phyloP scores from a whole-genome alignment of 768 basidiomycete species.

The Mycena amicta region DNA sequence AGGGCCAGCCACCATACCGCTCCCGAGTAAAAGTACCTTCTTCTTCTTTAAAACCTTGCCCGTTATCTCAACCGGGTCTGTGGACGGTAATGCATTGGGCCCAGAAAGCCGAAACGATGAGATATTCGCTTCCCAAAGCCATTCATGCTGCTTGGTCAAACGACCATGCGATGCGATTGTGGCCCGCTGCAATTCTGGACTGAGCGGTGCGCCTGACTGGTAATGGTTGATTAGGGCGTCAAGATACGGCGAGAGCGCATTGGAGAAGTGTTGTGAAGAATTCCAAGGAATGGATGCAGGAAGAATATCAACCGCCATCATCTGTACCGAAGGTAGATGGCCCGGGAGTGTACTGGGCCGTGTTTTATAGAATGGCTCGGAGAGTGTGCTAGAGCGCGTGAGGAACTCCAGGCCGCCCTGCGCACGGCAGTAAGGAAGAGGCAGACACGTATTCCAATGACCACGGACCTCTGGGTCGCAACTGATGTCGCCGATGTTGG shows the following conservation, averaged over 20 bases:
- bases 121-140: slow-evolving; percentile 50
- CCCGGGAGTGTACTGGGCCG: slow-evolving; percentile 43
- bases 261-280: slow-evolving; percentile 77
- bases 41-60: slow-evolving; percentile 47
- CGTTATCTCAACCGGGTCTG: slow-evolving; percentile 1
- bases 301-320: slow-evolving; percentile 92
- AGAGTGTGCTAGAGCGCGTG: slow-evolving; percentile 60
- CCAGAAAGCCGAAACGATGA: no score
- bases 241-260: slow-evolving; percentile 68
- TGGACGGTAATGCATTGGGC: not conserved
- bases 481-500: slow-evolving; percentile 83
- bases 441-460: not conserved
- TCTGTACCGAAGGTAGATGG: slow-evolving; percentile 60
- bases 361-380: slow-evolving; percentile 67
- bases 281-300: slow-evolving; percentile 84
- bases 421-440: no score
- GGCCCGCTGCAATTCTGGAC: slow-evolving; percentile 62
- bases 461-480: slow-evolving; percentile 80
- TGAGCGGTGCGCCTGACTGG: slow-evolving; percentile 28
- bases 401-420: slow-evolving; percentile 1
- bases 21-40: slow-evolving; percentile 80
- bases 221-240: slow-evolving; percentile 52
- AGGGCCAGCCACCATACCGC: slow-evolving; percentile 95
- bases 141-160: slow-evolving; percentile 54
- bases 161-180: slow-evolving; percentile 67